Percentiles rank a stretch among this genome's conserved stretches.
phyloP scores from a whole-genome alignment of 2,329 filamentous ascomycete genomes.

The Phaeosphaeriaceae sp. region DNA sequence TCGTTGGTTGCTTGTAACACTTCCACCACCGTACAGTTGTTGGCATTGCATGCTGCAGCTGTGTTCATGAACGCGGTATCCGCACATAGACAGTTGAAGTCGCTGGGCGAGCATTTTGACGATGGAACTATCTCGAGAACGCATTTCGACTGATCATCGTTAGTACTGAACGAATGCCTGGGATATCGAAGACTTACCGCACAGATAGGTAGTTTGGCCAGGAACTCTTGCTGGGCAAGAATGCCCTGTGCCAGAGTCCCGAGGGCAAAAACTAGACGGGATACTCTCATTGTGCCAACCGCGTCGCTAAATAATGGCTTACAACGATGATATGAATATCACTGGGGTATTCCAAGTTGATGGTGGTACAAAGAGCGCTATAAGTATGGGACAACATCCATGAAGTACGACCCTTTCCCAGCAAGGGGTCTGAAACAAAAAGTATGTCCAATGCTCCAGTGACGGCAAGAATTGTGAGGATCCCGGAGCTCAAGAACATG shows the following conservation, averaged over 20 bases:
- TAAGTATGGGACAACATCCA: background rate
- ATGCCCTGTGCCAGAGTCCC: slow-evolving; percentile 5
- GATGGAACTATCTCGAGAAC: slow-evolving; percentile 19
- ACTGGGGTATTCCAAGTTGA: background rate
- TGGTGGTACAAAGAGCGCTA: background rate
- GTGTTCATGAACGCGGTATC: slow-evolving; percentile 29
- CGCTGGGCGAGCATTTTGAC: slow-evolving; percentile 28
- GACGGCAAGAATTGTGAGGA: background rate
- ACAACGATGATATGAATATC: background rate
- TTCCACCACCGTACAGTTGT: slow-evolving; percentile 38
- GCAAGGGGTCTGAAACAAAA: background rate
- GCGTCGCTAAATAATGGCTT: no score
- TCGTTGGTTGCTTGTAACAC: slow-evolving; percentile 30
- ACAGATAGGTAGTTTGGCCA: slow-evolving; percentile 18
- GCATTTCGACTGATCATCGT: slow-evolving; percentile 22
- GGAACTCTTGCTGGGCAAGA: slow-evolving; percentile 24
- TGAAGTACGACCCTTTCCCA: background rate
- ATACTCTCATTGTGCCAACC: slow-evolving; percentile 14
- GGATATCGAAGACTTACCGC: slow-evolving; percentile 6
- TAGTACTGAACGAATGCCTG: background rate
- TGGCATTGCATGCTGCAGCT: slow-evolving; percentile 32
- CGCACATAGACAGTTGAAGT: slow-evolving; percentile 36
- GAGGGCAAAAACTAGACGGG: slow-evolving; percentile 1
- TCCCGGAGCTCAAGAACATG: background rate
- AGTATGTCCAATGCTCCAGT: background rate